Evolutionary conservation across 2,329 filamentous ascomycete species (phyloP).

Genomic region (Bipolaris sorokiniana): DNA sequence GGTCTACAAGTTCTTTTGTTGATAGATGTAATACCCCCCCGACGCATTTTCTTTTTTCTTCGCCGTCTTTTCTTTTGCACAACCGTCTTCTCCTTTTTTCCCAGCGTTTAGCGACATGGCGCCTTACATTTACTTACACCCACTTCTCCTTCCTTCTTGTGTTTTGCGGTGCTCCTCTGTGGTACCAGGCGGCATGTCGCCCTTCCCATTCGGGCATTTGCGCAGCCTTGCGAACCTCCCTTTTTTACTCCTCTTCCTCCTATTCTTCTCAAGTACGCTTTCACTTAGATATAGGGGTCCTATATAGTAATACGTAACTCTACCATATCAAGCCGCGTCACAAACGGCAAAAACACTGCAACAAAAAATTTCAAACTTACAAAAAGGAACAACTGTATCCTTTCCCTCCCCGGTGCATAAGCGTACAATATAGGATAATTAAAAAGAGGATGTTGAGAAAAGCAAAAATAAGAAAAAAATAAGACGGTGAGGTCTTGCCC

Average conservation of each 20-base stretch:
- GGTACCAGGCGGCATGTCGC: constrained; percentile 44
- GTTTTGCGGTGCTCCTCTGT: constrained; percentile 19
- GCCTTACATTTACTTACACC: background rate
- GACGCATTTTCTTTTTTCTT: background rate
- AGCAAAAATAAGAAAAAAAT: background rate
- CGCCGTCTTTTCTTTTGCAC: constrained; percentile 14
- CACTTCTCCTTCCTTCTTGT: background rate
- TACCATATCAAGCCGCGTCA: too few species aligned
- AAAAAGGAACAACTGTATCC: too few species aligned
- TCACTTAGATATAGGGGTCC: too few species aligned
- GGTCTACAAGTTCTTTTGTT: constrained; percentile 58
- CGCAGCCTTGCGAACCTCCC: background rate
- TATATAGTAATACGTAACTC: background rate
- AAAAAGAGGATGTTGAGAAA: background rate
- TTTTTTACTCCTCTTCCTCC: background rate
- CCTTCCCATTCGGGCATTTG: background rate
- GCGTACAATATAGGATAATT: background rate
- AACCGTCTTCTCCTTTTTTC: constrained; percentile 11
- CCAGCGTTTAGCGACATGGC: background rate
- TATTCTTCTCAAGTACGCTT: background rate
- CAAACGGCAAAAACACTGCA: too few species aligned
- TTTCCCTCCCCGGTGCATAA: background rate
- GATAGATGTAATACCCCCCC: background rate
- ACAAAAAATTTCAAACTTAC: too few species aligned
- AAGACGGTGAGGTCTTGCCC: constrained; percentile 26